A percentile compares a stretch with the other conserved stretches of the same genome.
phyloP scores from a whole-genome alignment of 441 rosid species.

The Pelargonium fulgidum region DNA sequence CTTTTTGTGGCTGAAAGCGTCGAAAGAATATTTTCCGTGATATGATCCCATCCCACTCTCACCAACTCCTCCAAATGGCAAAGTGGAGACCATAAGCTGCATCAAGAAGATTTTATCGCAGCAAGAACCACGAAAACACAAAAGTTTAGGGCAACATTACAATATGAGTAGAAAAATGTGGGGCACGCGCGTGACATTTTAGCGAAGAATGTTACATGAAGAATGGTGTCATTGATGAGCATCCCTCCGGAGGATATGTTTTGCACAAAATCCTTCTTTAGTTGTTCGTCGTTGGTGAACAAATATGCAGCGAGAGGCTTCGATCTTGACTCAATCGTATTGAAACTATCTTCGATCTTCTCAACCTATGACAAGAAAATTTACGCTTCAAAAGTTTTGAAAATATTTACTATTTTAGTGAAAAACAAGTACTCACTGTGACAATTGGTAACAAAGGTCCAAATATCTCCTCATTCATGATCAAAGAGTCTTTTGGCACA shows the following conservation, averaged over 20 bases:
- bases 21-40: constrained; percentile 69
- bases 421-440: constrained; percentile 28
- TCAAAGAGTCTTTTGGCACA: constrained; percentile 47
- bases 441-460: constrained; percentile 62
- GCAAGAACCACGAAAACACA: background rate
- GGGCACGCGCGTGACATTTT: background rate
- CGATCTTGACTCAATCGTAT: constrained; percentile 48
- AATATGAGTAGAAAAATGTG: no score
- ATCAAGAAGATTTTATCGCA: constrained; percentile 10
- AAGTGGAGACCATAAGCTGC: constrained; percentile 44
- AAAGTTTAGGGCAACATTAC: background rate
- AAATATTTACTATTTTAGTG: no score
- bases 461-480: constrained; percentile 67
- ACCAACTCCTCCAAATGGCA: constrained; percentile 76
- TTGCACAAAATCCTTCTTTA: constrained; percentile 52
- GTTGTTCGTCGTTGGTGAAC: constrained; percentile 56
- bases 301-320: constrained; percentile 92
- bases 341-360: constrained; percentile 49
- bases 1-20: constrained; percentile 63
- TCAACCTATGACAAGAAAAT: constrained; percentile 34
- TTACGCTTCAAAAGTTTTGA: no score
- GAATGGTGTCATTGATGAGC: constrained; percentile 61
- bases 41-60: constrained; percentile 71
- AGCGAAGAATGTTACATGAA: constrained; percentile 44
- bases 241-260: constrained; percentile 75